Base-by-base conservation (phyloP, 2,329 filamentous ascomycete species). In the Ceratocystis alfenasii region DNA sequence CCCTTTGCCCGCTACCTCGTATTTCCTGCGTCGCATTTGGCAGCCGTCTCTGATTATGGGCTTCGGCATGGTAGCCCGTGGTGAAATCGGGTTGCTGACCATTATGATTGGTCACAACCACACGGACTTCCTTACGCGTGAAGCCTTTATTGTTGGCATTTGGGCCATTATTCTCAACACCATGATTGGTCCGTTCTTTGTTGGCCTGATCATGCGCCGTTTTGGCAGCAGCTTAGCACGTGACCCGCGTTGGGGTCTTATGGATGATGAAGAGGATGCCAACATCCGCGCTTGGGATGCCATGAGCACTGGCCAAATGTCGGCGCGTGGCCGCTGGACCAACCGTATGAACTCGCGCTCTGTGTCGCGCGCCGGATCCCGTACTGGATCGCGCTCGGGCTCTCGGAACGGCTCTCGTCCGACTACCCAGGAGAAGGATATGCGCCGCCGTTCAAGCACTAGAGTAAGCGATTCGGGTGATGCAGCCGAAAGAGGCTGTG, bases 71-170 rank as follows among this genome's bases (percentile, higher is more conserved):
- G 78, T 83, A 0, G 79, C 83, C 0, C 76, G 83, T 30, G 83
- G 83, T 3, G 83, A 86, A 70, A 82, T 86, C 33, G 83, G 83
- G 0, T 83, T 85, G 68, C 73, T 86, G 45, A 83, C 86, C 68
- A 70, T 71, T 28, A 69, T 71, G 63, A 67, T 71, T 28, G 70
- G 70, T 17, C 69, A 70, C 60, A 71, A 71, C 62, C 65, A 70
- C 45, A 71, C 70, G 12, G 79, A 80, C 3, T 79, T 80, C 0
- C 72, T 86, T 1, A 82, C 81, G 0, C 76, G 82, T 69, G 77
- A 81, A 45, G 76, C 80, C 0, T 84, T 81, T 67, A 72, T 83
- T 2, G 75, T 81, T 0, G 78, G 80, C 0, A 80, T 80, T 0
- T 83, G 81, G 81, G 81, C 80, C 1, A 82, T 84, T 12, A 75